Evolutionary conservation across 352 stramenopile genomes (phyloP), one percentile per base, ranked within the genome.

Genomic region (Plasmopara viticola): DNA sequence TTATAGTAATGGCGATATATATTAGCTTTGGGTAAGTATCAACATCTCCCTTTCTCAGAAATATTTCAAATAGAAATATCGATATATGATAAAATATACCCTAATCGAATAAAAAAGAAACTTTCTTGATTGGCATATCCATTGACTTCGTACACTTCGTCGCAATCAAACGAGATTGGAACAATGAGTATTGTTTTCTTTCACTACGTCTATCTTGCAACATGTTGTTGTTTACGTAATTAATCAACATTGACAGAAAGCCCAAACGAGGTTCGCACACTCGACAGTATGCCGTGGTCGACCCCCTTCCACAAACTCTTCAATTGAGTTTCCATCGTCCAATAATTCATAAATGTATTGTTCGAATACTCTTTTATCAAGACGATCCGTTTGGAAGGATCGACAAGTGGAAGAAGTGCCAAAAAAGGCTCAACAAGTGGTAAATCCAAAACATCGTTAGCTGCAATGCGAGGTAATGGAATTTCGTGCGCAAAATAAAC

Each of bases 361-460:
- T 51, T 89, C 70, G 9, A 96, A 66, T 29, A 94, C 76, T n/a
- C 90, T 58, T 52, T 93, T 91, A 68, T 94, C 92, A 0, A 92
- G 54, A 35, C 56, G 50, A 43, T 94, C 81, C 43, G 84, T 62
- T 1, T 60, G 62, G 51, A 93, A 93, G 12, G 76, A 90, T 0
- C 86, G 81, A 9, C 84, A 81, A 51, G 95, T 94, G 65, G 95
- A 96, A 53, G 95, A 96, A 50, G 80, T 91, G 50, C 87, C 87
- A 96, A 66, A 40, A 95, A 90, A 0, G 69, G 69, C 6, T 86
- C 86, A 20, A 96, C 66, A 25, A 94, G 20, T 0, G 83, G 83
- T 15, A 96, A 48, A 45, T 95, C 84, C 31, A 95, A 53, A 64
- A n/a, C 95, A 68, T 94, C 90, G 2, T 86, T 86, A 0, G 86